A percentile compares a stretch with the other conserved stretches of the same genome.
These are phyloP conservation scores for Metschnikowia henanensis DNA, from an alignment of 805 yeast genomes.

Conservation along the genomic window DNA sequence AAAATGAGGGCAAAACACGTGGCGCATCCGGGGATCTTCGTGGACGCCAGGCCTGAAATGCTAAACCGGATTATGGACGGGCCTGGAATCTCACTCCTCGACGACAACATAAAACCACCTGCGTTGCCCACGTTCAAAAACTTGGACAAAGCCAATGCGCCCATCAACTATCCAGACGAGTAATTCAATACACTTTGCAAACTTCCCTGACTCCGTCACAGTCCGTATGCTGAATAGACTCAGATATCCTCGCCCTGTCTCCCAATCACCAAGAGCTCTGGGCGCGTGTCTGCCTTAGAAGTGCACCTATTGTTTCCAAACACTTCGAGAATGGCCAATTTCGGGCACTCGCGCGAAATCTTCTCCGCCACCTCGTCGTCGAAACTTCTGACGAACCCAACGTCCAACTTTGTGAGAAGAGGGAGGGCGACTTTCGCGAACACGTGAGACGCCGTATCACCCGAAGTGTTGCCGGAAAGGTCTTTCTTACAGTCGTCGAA, in stretches of 20 bases:
- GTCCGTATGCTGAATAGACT: no score
- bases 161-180: conserved; percentile 40
- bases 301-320: conserved; percentile 78
- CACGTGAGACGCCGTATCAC: neutral
- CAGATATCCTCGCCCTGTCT: conserved; percentile 44
- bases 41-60: conserved; percentile 36
- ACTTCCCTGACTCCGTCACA: no score
- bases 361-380: conserved; percentile 67
- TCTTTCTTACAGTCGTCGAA: conserved; percentile 11
- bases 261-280: conserved; percentile 66
- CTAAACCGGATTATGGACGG: conserved; percentile 26
- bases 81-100: conserved; percentile 23
- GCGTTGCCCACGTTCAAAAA: conserved; percentile 58
- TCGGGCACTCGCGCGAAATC: conserved; percentile 58
- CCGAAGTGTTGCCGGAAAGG: conserved; percentile 9
- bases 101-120: conserved; percentile 23
- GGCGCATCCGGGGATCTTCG: conserved; percentile 36
- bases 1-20: conserved; percentile 22
- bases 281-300: conserved; percentile 48
- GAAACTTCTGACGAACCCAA: conserved; percentile 77
- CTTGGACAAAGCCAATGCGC: conserved; percentile 59
- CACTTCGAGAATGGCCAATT: conserved; percentile 68
- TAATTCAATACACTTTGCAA: no score
- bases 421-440: conserved; percentile 42
- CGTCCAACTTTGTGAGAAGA: conserved; percentile 63